Evolutionary conservation across 2,329 filamentous ascomycete species (phyloP).

Genomic region (Arthroderma uncinatum): DNA sequence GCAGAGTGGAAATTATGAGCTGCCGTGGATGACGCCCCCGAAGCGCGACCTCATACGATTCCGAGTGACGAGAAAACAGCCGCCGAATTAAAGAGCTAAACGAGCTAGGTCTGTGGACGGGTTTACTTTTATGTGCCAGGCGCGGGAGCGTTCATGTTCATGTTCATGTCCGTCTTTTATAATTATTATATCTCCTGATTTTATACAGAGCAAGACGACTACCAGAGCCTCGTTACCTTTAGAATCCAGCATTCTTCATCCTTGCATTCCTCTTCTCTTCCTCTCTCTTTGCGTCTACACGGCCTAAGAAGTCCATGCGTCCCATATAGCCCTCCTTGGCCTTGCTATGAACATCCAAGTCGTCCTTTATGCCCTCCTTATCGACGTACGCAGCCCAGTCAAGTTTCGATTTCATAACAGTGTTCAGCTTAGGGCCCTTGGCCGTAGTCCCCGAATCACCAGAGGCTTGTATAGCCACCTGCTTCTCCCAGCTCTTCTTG

Average conservation of each 20-base stretch:
- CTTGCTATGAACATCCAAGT: conserved; percentile 50
- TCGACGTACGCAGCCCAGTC: conserved; percentile 57
- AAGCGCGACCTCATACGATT: conserved; percentile 1
- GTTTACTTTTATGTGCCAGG: not conserved
- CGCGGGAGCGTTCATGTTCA: not conserved
- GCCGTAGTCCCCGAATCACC: conserved; percentile 13
- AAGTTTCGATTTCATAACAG: conserved; percentile 53
- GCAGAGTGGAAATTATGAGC: not conserved
- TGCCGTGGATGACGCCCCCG: not conserved
- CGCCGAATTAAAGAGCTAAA: not conserved
- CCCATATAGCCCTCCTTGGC: conserved; percentile 51
- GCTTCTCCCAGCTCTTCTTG: conserved; percentile 36
- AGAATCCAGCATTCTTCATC: conserved; percentile 7
- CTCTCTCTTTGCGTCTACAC: conserved; percentile 46
- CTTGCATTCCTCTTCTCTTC: conserved; percentile 40
- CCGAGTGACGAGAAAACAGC: not conserved
- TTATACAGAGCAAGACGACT: not conserved
- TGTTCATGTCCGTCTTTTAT: not conserved
- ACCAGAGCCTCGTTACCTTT: too few relatives aligned
- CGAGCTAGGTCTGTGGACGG: not conserved
- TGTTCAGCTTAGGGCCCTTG: conserved; percentile 50
- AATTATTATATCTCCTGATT: not conserved
- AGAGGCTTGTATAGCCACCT: conserved; percentile 9
- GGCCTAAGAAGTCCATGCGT: conserved; percentile 51
- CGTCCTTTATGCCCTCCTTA: conserved; percentile 49